Conservation (phyloP, 2,329 filamentous ascomycete species). For the Pseudogymnoascus verrucosus region DNA sequence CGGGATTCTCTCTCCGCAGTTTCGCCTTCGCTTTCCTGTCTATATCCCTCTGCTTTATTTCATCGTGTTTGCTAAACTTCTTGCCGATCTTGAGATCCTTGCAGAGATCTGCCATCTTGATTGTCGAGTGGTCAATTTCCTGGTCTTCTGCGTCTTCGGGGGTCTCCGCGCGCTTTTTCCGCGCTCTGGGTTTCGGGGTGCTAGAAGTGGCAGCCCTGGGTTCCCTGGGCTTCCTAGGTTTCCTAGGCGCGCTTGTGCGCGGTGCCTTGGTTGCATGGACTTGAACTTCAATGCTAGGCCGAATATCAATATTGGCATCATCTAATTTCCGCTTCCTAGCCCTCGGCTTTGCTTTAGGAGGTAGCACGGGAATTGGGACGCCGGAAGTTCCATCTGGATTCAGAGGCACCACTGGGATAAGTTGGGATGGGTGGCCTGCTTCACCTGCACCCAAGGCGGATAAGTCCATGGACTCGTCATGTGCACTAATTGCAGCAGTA, state of each 20-base stretch:
- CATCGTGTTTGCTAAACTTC: constrained; percentile 65
- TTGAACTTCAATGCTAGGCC: constrained; percentile 10
- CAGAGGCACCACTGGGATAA: constrained; percentile 19
- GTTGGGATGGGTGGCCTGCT: constrained; percentile 11
- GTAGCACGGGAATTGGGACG: constrained; percentile 5
- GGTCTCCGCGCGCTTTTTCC: constrained; percentile 32
- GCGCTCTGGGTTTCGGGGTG: constrained; percentile 15
- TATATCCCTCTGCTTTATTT: constrained; percentile 60
- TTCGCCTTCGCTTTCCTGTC: constrained; percentile 30
- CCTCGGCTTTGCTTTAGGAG: background rate
- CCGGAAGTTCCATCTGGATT: constrained; percentile 24
- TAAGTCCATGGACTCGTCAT: constrained; percentile 10
- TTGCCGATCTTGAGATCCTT: constrained; percentile 64
- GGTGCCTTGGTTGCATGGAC: background rate
- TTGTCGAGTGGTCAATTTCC: constrained; percentile 55
- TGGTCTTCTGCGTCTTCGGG: constrained; percentile 56
- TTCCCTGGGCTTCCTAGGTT: constrained; percentile 5
- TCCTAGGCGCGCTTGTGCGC: background rate
- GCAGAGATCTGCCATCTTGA: constrained; percentile 67
- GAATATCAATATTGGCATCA: constrained; percentile 7
- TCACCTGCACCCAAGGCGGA: constrained; percentile 13
- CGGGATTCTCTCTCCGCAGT: constrained; percentile 20
- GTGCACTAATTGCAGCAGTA: background rate
- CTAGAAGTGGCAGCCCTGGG: constrained; percentile 13
- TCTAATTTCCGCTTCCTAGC: background rate